Base-by-base conservation (phyloP, 768 basidiomycete genomes). In the Tylopilus plumbeoviolaceoides region DNA sequence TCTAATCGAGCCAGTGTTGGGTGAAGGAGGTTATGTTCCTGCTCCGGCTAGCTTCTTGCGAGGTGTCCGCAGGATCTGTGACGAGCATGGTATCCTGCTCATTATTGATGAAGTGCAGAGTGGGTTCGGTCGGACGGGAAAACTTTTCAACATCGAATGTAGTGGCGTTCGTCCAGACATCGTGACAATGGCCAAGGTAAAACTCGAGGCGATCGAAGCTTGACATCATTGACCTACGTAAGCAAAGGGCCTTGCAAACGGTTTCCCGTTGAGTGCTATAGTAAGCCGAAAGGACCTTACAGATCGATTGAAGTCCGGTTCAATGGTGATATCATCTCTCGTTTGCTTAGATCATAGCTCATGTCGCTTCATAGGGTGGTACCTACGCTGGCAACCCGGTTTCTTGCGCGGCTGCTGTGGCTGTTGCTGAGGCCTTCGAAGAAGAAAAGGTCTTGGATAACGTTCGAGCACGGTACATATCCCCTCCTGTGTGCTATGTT, bases 21-120 rank as follows among this genome's bases (percentile, higher is more conserved):
- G 94, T 23, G 95, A 98, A 70, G 95, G 95, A 33, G 95, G 95
- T 1, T 98, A 98, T 69, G 89, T 97, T 15, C 85, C 91, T 27
- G 91, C 93, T 0, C 91, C 93, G 0, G 64, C 81, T 1, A 80
- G 81, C 20, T 98, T 89, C 75, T 69, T 98, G 54, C 77, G 80
- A 43, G 91, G 91, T 20, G 71, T 98, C 42, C 77, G 94, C 55
- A 75, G 77, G 47, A 76, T 94, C n/a, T 98, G 95, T 69, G 91
- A 97, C 66, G 77, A 86, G 67, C 77, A 98, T 65, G 83, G 78
- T 9, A 89, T 98, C 44, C 67, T 98, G 51, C 76, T 98, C 53
- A 88, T 93, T 61, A 70, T 88, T 38, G 90, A 93, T 55, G 91
- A 93, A 67, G 88, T 93, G 10, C 95, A 98, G 72, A 82, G 82